phyloP scores from a whole-genome alignment of 1,284 basidiomycete species.

The Tilletia walkeri region DNA sequence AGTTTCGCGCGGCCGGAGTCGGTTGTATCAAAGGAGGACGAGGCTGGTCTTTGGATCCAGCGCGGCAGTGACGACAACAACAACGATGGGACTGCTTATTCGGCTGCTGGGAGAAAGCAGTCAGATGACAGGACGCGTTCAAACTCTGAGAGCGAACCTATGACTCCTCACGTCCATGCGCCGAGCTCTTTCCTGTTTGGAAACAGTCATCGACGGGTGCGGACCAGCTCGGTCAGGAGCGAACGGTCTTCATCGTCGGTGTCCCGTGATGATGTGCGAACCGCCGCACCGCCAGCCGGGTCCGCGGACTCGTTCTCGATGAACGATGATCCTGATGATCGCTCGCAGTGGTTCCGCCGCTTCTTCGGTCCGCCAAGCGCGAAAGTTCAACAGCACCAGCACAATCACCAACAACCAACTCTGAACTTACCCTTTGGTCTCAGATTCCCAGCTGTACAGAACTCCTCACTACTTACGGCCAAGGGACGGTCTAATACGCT shows the following conservation, averaged over 20 bases:
- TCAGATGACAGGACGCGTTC: neutral
- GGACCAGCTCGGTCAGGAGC: too few relatives aligned
- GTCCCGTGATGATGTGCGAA: neutral
- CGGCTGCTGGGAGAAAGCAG: too few relatives aligned
- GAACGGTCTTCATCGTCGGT: too few relatives aligned
- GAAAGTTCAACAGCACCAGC: too few relatives aligned
- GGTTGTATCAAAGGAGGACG: neutral
- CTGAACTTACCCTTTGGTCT: neutral
- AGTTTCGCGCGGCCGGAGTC: constrained; percentile 27
- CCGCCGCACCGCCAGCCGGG: neutral
- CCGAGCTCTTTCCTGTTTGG: too few relatives aligned
- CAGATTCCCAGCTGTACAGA: constrained; percentile 24
- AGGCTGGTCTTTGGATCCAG: constrained; percentile 9
- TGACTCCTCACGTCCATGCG: too few relatives aligned
- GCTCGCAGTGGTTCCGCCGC: neutral
- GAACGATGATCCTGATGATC: neutral
- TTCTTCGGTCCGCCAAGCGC: neutral
- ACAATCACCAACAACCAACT: too few relatives aligned
- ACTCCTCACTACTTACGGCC: constrained; percentile 22
- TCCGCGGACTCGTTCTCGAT: neutral
- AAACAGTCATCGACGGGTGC: too few relatives aligned
- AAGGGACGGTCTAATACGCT: constrained; percentile 14
- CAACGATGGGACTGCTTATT: neutral
- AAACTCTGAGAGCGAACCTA: too few relatives aligned
- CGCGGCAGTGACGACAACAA: constrained; percentile 19